Conservation (phyloP, 108 stramenopile species). For the Nitzschia sp. region DNA sequence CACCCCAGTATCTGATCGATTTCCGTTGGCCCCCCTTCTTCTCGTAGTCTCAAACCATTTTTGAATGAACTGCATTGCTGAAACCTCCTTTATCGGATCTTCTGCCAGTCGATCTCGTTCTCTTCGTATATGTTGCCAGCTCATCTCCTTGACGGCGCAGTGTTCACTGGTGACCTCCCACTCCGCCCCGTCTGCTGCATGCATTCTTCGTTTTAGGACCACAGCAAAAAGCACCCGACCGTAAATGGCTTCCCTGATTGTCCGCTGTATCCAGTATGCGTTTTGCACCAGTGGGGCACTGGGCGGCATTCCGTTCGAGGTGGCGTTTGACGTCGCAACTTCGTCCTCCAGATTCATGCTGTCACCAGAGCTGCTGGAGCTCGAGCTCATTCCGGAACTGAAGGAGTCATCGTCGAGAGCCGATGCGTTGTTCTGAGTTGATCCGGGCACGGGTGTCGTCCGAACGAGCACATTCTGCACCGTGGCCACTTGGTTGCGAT, state of each 20-base stretch:
- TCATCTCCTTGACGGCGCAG: constrained; percentile 87
- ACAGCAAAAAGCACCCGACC: constrained; percentile 77
- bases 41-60: constrained; percentile 32
- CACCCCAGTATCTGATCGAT: constrained; percentile 19
- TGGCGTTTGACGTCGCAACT: neutral
- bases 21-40: constrained; percentile 19
- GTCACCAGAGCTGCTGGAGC: constrained; percentile 20
- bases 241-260: constrained; percentile 82
- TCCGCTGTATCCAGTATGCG: constrained; percentile 80
- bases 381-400: constrained; percentile 14
- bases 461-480: constrained; percentile 74
- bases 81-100: constrained; percentile 85
- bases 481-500: constrained; percentile 52
- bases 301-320: neutral
- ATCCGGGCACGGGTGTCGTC: constrained; percentile 30
- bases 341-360: constrained; percentile 42
- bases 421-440: constrained; percentile 5
- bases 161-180: constrained; percentile 80
- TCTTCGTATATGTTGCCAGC: constrained; percentile 70
- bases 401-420: constrained; percentile 22
- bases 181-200: constrained; percentile 50
- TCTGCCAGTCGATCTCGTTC: constrained; percentile 71
- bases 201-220: constrained; percentile 51
- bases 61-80: constrained; percentile 81
- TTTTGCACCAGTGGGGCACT: constrained; percentile 15